Evolutionary conservation across 2,329 filamentous ascomycete species (phyloP).

Genomic region (Clonostachys sp.): DNA sequence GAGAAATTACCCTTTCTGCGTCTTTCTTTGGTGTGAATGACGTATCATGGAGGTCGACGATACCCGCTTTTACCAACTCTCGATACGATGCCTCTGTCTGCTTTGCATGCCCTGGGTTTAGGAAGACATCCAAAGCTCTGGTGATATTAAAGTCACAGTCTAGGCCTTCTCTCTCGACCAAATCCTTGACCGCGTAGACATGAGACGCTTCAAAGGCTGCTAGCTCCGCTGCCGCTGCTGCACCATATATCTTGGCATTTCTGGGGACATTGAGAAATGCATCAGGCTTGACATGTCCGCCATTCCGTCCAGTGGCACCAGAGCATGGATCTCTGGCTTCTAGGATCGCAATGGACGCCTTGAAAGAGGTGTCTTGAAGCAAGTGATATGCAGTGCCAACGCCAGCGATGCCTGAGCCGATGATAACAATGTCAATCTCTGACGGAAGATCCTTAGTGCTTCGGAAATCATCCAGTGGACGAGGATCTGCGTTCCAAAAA

Average conservation of each 20-base stretch:
- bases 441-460: constrained; percentile 6
- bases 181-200: constrained; percentile 19
- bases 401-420: constrained; percentile 9
- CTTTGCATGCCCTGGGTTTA: constrained; percentile 13
- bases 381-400: constrained; percentile 9
- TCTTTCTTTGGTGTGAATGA: constrained; percentile 18
- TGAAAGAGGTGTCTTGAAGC: constrained; percentile 2
- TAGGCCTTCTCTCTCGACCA: constrained; percentile 27
- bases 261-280: constrained; percentile 9
- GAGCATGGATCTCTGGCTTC: constrained; percentile 27
- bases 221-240: constrained; percentile 11
- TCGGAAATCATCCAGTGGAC: constrained; percentile 9
- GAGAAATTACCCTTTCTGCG: constrained; percentile 12
- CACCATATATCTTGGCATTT: constrained; percentile 9
- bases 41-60: constrained; percentile 10
- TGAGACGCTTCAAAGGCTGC: constrained; percentile 12
- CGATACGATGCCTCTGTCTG: constrained; percentile 19
- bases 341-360: constrained; percentile 17
- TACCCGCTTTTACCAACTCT: constrained; percentile 17
- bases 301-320: constrained; percentile 29
- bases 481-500: constrained; percentile 9
- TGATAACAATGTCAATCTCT: constrained; percentile 3
- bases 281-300: constrained; percentile 14
- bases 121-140: constrained; percentile 29
- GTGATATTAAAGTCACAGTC: constrained; percentile 39